Evolutionary conservation across 176 grass and related monocot species (phyloP).

Genomic region (Oryza longistaminata): DNA sequence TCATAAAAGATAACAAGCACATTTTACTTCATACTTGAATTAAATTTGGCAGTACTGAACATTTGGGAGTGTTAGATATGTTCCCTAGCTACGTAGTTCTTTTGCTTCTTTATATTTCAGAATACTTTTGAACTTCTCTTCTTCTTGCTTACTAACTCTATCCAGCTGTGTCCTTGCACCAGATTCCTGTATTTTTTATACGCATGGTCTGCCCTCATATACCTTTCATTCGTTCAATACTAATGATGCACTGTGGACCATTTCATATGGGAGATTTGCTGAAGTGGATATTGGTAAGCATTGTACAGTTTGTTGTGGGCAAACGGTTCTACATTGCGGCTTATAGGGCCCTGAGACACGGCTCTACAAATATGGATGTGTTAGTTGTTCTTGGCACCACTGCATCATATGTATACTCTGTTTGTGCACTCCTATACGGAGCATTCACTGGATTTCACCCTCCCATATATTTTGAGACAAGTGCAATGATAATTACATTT

Average conservation of each 20-base stretch:
- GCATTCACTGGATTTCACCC: slow-evolving; percentile 66
- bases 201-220: slow-evolving; percentile 82
- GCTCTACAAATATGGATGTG: slow-evolving; percentile 98
- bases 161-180: slow-evolving; percentile 39
- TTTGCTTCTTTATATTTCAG: background rate
- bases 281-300: slow-evolving; percentile 86
- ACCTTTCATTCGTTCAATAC: slow-evolving; percentile 61
- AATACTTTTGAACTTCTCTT: background rate
- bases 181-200: slow-evolving; percentile 98
- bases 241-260: slow-evolving; percentile 72
- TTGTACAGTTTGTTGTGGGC: slow-evolving; percentile 88
- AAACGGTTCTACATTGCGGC: slow-evolving; percentile 80
- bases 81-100: slow-evolving; percentile 10
- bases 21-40: background rate
- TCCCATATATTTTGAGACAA: slow-evolving; percentile 97
- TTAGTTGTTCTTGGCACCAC: slow-evolving; percentile 93
- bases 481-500: slow-evolving; percentile 99
- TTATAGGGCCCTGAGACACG: slow-evolving; percentile 73
- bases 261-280: slow-evolving; percentile 79
- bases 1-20: background rate
- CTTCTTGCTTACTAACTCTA: slow-evolving; percentile 26
- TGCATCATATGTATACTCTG: slow-evolving; percentile 88
- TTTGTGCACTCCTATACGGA: slow-evolving; percentile 75
- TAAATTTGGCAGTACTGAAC: slow-evolving; percentile 1
- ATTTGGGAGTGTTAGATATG: background rate